phyloP scores from a whole-genome alignment of 805 yeast species.

The Dipodascus albidus region DNA sequence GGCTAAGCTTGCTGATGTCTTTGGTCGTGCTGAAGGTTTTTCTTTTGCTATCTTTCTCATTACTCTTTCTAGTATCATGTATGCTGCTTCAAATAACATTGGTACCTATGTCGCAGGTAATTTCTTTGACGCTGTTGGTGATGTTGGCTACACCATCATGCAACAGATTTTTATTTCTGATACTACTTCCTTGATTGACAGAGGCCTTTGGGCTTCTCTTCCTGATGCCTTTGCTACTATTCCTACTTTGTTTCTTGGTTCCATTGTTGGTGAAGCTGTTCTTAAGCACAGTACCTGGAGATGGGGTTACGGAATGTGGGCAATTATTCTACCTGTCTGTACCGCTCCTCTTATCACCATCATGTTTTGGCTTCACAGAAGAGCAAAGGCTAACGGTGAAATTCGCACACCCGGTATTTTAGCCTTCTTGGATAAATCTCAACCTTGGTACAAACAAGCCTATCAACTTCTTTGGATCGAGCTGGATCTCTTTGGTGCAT shows the following conservation, averaged over 20 bases:
- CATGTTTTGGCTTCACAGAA: conserved; percentile 11
- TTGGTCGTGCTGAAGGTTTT: conserved; percentile 31
- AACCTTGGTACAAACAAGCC: background rate
- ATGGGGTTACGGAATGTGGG: conserved; percentile 43
- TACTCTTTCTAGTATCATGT: conserved; percentile 27
- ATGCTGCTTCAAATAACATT: conserved; percentile 29
- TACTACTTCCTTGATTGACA: conserved; percentile 29
- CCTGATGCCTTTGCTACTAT: conserved; percentile 25
- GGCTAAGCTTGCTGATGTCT: conserved; percentile 32
- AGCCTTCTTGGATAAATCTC: background rate
- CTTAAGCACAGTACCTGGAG: conserved; percentile 34
- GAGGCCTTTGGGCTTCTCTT: conserved; percentile 28
- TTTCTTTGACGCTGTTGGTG: conserved; percentile 29
- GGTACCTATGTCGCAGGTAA: conserved; percentile 29
- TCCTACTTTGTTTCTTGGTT: conserved; percentile 29
- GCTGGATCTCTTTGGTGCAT: conserved; percentile 3
- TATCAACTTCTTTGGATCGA: conserved; percentile 10
- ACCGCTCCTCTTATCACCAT: conserved; percentile 15
- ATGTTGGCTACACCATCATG: conserved; percentile 28
- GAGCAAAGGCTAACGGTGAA: conserved; percentile 10
- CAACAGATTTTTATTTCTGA: conserved; percentile 27
- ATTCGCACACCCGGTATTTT: conserved; percentile 4
- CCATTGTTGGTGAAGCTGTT: conserved; percentile 29
- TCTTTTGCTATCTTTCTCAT: conserved; percentile 23
- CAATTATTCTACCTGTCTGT: conserved; percentile 34